Evolutionary conservation across 208 protist genomes (phyloP).

Genomic region (Giardia duodenalis): DNA sequence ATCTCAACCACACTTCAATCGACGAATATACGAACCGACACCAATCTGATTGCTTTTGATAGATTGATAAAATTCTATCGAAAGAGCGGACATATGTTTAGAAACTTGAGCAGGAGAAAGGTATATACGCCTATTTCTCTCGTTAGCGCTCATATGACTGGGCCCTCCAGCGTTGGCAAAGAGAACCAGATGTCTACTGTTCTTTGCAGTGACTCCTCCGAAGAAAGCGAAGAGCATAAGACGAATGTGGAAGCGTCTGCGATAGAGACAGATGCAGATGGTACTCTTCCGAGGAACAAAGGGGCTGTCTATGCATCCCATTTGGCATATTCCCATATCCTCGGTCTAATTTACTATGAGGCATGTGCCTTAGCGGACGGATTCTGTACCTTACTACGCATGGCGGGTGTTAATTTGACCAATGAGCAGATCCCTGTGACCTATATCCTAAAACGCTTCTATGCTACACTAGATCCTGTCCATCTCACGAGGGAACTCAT

Average conservation of each 20-base stretch:
- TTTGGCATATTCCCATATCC: background rate
- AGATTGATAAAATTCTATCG: too few species aligned
- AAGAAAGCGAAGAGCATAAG: background rate
- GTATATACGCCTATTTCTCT: too few species aligned
- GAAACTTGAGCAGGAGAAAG: too few species aligned
- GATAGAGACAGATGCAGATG: too few species aligned
- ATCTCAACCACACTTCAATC: background rate
- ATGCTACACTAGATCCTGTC: background rate
- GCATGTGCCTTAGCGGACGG: background rate
- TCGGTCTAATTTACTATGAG: background rate
- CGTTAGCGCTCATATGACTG: too few species aligned
- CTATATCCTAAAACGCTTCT: background rate
- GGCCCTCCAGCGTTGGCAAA: too few species aligned
- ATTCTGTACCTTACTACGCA: background rate
- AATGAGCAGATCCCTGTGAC: background rate
- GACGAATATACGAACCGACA: too few species aligned
- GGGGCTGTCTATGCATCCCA: constrained; percentile 8
- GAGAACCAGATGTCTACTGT: background rate
- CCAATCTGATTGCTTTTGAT: too few species aligned
- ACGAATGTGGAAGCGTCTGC: too few species aligned
- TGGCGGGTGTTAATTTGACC: background rate
- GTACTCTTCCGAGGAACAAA: too few species aligned
- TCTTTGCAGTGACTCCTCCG: background rate
- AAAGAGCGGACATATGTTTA: too few species aligned
- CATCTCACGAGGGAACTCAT: background rate